Evolutionary conservation across 108 stramenopile species (phyloP).

Genomic region (Skeletonema menzelii): DNA sequence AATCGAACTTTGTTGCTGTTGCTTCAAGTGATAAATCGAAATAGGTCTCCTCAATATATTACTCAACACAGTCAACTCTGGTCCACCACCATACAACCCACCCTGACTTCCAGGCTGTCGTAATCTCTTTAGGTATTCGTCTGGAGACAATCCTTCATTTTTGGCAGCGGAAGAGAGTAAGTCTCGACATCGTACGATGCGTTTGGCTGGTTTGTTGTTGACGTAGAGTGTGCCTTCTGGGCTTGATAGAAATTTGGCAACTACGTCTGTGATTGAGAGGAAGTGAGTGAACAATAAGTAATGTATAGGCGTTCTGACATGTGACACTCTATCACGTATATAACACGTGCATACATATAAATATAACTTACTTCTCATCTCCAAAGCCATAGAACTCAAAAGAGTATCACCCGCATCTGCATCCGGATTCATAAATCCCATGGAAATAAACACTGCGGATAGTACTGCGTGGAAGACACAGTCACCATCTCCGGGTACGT

Average conservation of each 20-base stretch:
- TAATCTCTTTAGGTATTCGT: constrained; percentile 55
- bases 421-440: constrained; percentile 49
- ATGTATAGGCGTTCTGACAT: neutral
- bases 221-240: constrained; percentile 54
- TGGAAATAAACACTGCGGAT: constrained; percentile 55
- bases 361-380: constrained; percentile 21
- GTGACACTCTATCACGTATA: too few species aligned
- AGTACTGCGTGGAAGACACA: constrained; percentile 78
- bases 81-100: constrained; percentile 75
- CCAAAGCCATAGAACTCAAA: constrained; percentile 45
- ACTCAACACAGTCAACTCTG: constrained; percentile 71
- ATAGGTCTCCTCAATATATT: constrained; percentile 84
- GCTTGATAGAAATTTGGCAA: constrained; percentile 62
- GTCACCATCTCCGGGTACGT: constrained; percentile 77
- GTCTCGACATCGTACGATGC: constrained; percentile 46
- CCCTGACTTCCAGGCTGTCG: constrained; percentile 56
- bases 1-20: constrained; percentile 9
- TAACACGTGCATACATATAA: too few species aligned
- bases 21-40: constrained; percentile 66
- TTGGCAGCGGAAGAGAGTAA: constrained; percentile 58
- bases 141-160: constrained; percentile 49
- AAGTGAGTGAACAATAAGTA: neutral
- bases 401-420: neutral
- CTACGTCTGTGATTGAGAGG: constrained; percentile 31
- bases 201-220: constrained; percentile 34